These are phyloP conservation scores for Phalaenopsis equestris DNA, from an alignment of 106 monocot species.

Conservation along the genomic window DNA sequence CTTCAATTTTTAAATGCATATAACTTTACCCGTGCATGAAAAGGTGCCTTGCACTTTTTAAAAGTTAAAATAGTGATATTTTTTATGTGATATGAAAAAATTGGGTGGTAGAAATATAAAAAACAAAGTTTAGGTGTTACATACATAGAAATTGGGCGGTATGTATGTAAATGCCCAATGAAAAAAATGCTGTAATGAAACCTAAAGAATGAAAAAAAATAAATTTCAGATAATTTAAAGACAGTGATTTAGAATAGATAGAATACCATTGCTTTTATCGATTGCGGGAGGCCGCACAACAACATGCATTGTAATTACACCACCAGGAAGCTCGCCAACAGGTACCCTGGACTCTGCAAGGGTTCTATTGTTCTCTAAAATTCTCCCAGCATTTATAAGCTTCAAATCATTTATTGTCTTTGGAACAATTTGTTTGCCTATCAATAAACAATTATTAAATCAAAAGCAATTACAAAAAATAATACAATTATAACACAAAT, in stretches of 20 bases:
- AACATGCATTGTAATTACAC: conserved; percentile 64
- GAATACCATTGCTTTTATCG: conserved; percentile 41
- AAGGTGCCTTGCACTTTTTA: too few species aligned
- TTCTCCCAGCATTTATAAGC: conserved; percentile 58
- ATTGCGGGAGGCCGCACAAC: conserved; percentile 39
- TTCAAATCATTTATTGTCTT: conserved; percentile 58
- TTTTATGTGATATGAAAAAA: too few species aligned
- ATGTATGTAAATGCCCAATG: too few species aligned
- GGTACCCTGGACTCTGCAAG: conserved; percentile 51
- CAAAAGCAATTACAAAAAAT: background rate
- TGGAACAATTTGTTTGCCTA: conserved; percentile 49
- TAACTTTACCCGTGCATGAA: too few species aligned
- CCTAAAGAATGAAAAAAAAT: background rate
- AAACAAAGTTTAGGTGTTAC: too few species aligned
- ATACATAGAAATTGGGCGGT: too few species aligned
- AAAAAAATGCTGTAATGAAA: background rate
- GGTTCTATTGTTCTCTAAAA: conserved; percentile 48
- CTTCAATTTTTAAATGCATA: too few species aligned
- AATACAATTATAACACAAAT: too few species aligned
- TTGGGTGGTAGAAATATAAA: too few species aligned
- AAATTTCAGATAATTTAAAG: background rate
- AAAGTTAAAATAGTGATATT: too few species aligned
- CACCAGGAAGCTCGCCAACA: conserved; percentile 43
- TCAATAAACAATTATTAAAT: background rate
- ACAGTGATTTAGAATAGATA: background rate